Evolutionary conservation across 768 basidiomycete species (phyloP), one percentile per base, ranked within the genome.

Genomic region (Russula earlei): DNA sequence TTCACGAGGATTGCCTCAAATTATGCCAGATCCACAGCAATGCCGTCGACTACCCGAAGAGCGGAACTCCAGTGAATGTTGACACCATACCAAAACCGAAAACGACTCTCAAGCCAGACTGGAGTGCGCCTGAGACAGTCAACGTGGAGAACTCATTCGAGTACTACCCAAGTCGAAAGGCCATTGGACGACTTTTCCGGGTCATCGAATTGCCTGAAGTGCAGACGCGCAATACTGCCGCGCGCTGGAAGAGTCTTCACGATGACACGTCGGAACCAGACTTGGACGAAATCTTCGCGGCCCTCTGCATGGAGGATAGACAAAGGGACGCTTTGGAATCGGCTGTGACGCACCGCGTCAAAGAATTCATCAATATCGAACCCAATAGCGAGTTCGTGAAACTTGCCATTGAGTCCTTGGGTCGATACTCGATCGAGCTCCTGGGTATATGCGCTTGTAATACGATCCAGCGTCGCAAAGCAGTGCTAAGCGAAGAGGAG

Each of bases 41-140:
- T 51, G 85, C 85, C 0, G 82, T 85, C 1, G 83, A 85, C 65
- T 86, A 80, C 61, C 80, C 81, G 0, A 83, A 82, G 65, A 77
- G 75, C 17, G 62, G 72, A 14, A 58, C 60, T 9, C 67, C 72
- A 0, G 73, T 74, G 10, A 55, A 65, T 1, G 9, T 67, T 5
- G 11, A 52, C 2, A 33, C 41, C 0, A 75, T 84, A 27, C 80
- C 84, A 3, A 75, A 66, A 62, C 67, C 73, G n/a, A 69, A 70
- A 19, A 63, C 62, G 44, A 52, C 52, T 1, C 25, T 37, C n/a
- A 55, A 76, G 60, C 84, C 84, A 9, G 84, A 86, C 65, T 85
- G 84, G 83, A 72, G 75, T 64, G 83, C 81, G 2, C 82, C 81
- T 17, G 84, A 86, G 67, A 82, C 76, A 0, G 65, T 75, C 17